These are phyloP conservation scores for Bretschneidera sinensis DNA, from an alignment of 345 rosid species.

Conservation along the genomic window DNA sequence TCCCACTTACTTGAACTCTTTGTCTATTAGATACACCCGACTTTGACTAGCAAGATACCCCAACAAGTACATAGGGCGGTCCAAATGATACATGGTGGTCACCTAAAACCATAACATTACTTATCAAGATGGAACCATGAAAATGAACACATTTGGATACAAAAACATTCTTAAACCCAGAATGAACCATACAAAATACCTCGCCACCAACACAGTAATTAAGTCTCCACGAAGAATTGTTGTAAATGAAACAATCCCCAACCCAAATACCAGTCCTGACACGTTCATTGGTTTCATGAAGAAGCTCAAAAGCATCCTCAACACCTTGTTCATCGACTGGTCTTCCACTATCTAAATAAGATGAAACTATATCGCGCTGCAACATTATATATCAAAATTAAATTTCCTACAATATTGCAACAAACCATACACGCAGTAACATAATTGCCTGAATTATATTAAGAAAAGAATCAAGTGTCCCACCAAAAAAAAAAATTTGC, in stretches of 20 bases:
- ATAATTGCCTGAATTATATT: no score
- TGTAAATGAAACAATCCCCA: slow-evolving; percentile 99
- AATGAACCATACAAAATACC: slow-evolving; percentile 40
- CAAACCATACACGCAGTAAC: background rate
- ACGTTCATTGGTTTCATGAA: slow-evolving; percentile 97
- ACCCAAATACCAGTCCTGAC: slow-evolving; percentile 99
- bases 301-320: slow-evolving; percentile 99
- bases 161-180: slow-evolving; percentile 10
- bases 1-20: slow-evolving; percentile 87
- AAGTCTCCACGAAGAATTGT: slow-evolving; percentile 96
- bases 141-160: background rate
- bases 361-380: slow-evolving; percentile 88
- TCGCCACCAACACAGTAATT: slow-evolving; percentile 99
- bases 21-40: slow-evolving; percentile 94
- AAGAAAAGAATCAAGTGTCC: background rate
- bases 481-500: slow-evolving; percentile 1
- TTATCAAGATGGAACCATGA: background rate
- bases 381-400: slow-evolving; percentile 20
- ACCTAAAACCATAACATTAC: slow-evolving; percentile 42
- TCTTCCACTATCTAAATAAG: slow-evolving; percentile 84
- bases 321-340: slow-evolving; percentile 96
- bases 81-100: slow-evolving; percentile 98
- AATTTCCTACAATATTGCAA: background rate
- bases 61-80: slow-evolving; percentile 98
- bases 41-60: slow-evolving; percentile 98